Percentiles rank a stretch among this genome's conserved stretches.
Conservation (phyloP, 2,329 filamentous ascomycete species). For the Aspergillus luchuensis region DNA sequence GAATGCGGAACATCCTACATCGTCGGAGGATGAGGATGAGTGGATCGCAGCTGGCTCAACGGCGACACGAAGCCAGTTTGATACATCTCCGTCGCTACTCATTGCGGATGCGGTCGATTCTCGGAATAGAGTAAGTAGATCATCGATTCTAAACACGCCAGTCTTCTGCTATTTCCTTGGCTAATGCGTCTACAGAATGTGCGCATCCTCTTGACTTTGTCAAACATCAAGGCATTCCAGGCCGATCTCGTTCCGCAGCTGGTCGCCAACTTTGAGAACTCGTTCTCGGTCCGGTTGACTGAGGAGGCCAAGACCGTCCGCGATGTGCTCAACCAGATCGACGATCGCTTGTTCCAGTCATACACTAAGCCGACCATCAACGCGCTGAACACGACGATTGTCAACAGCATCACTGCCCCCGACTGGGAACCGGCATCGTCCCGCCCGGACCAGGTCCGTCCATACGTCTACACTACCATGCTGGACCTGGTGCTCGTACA, state of each 20-base stretch:
- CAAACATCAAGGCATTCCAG: constrained; percentile 83
- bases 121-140: constrained; percentile 52
- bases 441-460: constrained; percentile 71
- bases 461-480: constrained; percentile 87
- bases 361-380: constrained; percentile 80
- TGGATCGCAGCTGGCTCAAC: constrained; percentile 52
- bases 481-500: constrained; percentile 87
- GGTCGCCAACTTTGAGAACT: constrained; percentile 89
- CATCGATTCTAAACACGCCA: not conserved
- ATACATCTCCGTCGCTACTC: constrained; percentile 44
- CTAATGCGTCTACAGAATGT: constrained; percentile 65
- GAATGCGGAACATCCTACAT: constrained; percentile 79
- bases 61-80: constrained; percentile 30
- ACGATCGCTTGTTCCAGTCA: constrained; percentile 84
- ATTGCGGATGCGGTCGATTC: constrained; percentile 55
- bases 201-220: constrained; percentile 89
- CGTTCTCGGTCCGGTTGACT: constrained; percentile 90
- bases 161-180: not conserved
- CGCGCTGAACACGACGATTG: constrained; percentile 68
- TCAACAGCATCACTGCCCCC: constrained; percentile 68
- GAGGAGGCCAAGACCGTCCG: constrained; percentile 91
- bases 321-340: constrained; percentile 88
- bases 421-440: constrained; percentile 67
- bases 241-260: constrained; percentile 80
- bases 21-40: constrained; percentile 58